Evolutionary conservation across 768 basidiomycete species (phyloP).

Genomic region (Symmetrospora coprosmae): DNA sequence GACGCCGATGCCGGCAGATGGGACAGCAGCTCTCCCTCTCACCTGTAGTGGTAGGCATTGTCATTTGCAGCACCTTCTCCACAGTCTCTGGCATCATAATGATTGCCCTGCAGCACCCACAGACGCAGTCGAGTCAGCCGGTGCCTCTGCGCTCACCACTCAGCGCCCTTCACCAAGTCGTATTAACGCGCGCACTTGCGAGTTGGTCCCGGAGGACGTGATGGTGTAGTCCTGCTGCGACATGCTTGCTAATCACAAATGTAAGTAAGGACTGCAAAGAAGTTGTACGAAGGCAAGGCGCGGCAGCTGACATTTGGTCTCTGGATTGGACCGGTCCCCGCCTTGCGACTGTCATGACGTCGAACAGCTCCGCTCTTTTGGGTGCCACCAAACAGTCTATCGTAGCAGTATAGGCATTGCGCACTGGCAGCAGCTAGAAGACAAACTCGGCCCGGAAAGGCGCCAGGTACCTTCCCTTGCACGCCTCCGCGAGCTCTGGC

Average conservation of each 20-base stretch:
- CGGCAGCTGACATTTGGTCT: background rate
- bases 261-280: too few species aligned
- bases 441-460: background rate
- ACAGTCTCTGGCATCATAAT: conserved; percentile 10
- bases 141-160: background rate
- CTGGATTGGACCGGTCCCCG: background rate
- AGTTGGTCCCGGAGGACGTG: background rate
- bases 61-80: background rate
- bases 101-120: conserved; percentile 1
- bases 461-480: background rate
- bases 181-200: background rate
- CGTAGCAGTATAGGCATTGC: too few species aligned
- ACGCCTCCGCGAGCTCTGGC: conserved; percentile 8
- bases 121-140: background rate
- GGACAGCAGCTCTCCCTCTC: too few species aligned
- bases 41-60: conserved; percentile 18
- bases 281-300: background rate
- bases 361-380: too few species aligned
- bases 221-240: background rate
- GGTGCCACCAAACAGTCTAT: too few species aligned
- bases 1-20: too few species aligned
- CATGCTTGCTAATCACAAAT: too few species aligned
- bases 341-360: background rate
- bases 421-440: background rate
- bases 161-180: background rate